Evolutionary conservation across 148 eudicot genomes (phyloP), one percentile per base, ranked within the genome.

Genomic region (Cornus controversa): DNA sequence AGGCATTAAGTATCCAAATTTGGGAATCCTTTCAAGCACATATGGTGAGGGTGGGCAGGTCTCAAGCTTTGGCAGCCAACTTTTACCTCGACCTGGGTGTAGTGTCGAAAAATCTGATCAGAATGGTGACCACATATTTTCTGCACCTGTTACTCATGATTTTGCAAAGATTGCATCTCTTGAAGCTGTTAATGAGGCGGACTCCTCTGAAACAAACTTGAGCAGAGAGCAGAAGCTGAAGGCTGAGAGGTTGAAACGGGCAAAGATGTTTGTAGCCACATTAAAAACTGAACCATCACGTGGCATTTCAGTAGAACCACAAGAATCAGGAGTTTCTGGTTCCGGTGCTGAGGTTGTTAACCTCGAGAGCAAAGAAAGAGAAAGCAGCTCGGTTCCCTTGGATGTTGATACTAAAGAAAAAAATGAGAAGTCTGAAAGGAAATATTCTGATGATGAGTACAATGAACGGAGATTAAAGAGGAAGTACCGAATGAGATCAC

Each of bases 181-280:
- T 69, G 90, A 85, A 79, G 86, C 89, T 58, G 85, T 87, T 34
- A 58, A 82, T 71, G 91, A 86, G 84, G 94, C 89, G 22, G 91
- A 86, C 62, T 86, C 91, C 1, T 82, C 84, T 34, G 94, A 91
- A 66, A 87, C 88, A 22, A 89, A 83, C 74, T 58, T 95, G 89
- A 87, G 88, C 20, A 84, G 72, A 83, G 97, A 92, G 83, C 93
- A 93, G 78, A 90, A 93, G 87, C 78, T 91, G 67, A 96, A 90
- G 73, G 97, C 98, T 66, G 98, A 91, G 86, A 92, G 99, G 80
- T 83, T 90, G 72, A 90, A 91, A 81, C 89, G 97, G 74, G 99
- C 99, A 3, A 96, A 93, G 81, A 89, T 90, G 99, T 96, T 96
- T 88, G 93, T 94, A 8, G 93, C 98, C 18, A 89, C 96, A 29